phyloP scores from a whole-genome alignment of 2,329 filamentous ascomycete species.

The Ophiosphaerella korrae region DNA sequence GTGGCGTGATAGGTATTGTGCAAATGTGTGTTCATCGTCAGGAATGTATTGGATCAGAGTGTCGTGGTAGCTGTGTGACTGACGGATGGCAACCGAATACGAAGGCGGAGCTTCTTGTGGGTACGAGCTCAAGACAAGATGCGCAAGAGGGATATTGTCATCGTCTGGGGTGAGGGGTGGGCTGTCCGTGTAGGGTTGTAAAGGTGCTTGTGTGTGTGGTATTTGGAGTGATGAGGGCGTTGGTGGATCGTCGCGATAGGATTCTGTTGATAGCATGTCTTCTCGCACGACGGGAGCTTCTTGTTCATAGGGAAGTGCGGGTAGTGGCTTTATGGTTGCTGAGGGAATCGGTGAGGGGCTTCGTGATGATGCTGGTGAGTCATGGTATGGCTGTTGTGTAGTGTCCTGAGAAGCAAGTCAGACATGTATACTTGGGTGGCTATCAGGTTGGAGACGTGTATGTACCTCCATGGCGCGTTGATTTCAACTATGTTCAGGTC shows the following conservation, averaged over 20 bases:
- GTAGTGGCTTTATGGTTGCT: slow-evolving; percentile 6
- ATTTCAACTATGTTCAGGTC: not conserved
- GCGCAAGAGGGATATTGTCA: slow-evolving; percentile 37
- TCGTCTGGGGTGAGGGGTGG: slow-evolving; percentile 10
- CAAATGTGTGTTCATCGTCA: not conserved
- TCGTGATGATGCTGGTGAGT: not conserved
- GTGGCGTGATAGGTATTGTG: not conserved
- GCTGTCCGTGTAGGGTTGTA: slow-evolving; percentile 9
- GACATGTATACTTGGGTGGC: not conserved
- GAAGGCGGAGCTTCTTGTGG: slow-evolving; percentile 35
- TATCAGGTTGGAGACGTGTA: not conserved
- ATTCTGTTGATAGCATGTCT: not conserved
- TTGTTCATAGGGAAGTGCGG: not conserved
- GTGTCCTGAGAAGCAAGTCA: slow-evolving; percentile 2
- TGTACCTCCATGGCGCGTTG: slow-evolving; percentile 3
- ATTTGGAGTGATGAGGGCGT: slow-evolving; percentile 3
- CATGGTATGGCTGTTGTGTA: slow-evolving; percentile 1
- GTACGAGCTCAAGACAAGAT: slow-evolving; percentile 23
- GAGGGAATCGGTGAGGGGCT: not conserved
- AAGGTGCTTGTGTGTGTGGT: slow-evolving; percentile 7
- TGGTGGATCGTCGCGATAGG: slow-evolving; percentile 13
- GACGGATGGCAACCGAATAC: slow-evolving; percentile 30
- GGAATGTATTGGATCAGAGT: slow-evolving; percentile 33
- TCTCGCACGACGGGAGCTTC: not conserved
- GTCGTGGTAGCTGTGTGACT: slow-evolving; percentile 25